These are phyloP conservation scores for Syncephalis fuscata DNA, from an alignment of 371 early-diverging fungal genomes.

Conservation along the genomic window DNA sequence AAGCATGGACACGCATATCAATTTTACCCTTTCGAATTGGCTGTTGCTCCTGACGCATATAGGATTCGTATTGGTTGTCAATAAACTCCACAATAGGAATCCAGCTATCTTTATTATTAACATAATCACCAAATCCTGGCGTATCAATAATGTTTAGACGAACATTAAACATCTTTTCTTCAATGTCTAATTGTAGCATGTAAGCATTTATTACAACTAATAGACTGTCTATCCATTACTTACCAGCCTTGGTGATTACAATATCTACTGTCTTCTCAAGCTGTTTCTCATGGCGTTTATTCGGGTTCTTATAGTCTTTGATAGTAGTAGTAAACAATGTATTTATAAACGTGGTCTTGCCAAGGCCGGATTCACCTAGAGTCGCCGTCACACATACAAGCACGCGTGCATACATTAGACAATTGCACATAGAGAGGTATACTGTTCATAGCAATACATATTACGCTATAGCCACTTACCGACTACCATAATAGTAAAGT, in stretches of 20 bases:
- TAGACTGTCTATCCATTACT: conserved; percentile 8
- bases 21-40: conserved; percentile 59
- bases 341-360: conserved; percentile 84
- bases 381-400: neutral
- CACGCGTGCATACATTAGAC: neutral
- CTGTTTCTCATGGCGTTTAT: conserved; percentile 61
- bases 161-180: conserved; percentile 91
- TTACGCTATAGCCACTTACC: conserved; percentile 47
- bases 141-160: conserved; percentile 82
- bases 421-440: neutral
- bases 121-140: conserved; percentile 84
- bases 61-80: conserved; percentile 87
- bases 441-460: no score
- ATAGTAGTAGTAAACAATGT: conserved; percentile 72
- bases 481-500: conserved; percentile 94
- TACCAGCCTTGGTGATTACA: conserved; percentile 83
- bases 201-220: neutral
- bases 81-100: conserved; percentile 92
- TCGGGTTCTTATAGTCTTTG: conserved; percentile 74
- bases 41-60: conserved; percentile 71
- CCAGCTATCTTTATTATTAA: conserved; percentile 85
- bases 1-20: conserved; percentile 84
- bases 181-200: conserved; percentile 64
- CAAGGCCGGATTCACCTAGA: conserved; percentile 52
- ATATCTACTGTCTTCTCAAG: conserved; percentile 86